phyloP scores from a whole-genome alignment of 345 rosid genomes.

The Trapa incisa region DNA sequence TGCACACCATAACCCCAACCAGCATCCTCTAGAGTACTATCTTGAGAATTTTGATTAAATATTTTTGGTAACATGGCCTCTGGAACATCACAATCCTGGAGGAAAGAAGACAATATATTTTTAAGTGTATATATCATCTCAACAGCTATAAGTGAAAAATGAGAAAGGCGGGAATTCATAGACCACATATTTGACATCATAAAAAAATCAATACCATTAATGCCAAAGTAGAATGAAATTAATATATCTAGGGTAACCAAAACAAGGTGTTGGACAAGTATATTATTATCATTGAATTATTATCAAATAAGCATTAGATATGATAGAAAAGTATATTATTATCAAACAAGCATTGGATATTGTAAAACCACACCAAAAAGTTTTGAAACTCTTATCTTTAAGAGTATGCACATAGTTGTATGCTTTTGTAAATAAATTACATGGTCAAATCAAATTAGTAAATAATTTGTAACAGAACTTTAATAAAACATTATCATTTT shows the following conservation, averaged over 20 bases:
- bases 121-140: background rate
- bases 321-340: background rate
- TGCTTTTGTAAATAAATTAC: too few species aligned
- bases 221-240: background rate
- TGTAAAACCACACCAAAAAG: background rate
- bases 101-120: conserved; percentile 2
- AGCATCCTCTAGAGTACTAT: conserved; percentile 1
- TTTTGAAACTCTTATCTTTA: background rate
- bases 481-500: background rate
- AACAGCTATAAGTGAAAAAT: background rate
- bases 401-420: background rate
- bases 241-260: background rate
- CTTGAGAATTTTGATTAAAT: conserved; percentile 10
- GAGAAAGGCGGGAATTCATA: background rate
- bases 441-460: background rate
- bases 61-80: conserved; percentile 27
- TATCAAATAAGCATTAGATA: background rate
- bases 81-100: conserved; percentile 29
- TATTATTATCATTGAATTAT: too few species aligned
- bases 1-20: conserved; percentile 3
- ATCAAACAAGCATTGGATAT: background rate
- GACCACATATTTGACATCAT: background rate
- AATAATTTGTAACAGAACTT: background rate
- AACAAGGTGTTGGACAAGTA: background rate
- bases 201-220: background rate